These are phyloP conservation scores for Blastomyces parvus DNA, from an alignment of 2,329 filamentous ascomycete genomes.

Conservation along the genomic window DNA sequence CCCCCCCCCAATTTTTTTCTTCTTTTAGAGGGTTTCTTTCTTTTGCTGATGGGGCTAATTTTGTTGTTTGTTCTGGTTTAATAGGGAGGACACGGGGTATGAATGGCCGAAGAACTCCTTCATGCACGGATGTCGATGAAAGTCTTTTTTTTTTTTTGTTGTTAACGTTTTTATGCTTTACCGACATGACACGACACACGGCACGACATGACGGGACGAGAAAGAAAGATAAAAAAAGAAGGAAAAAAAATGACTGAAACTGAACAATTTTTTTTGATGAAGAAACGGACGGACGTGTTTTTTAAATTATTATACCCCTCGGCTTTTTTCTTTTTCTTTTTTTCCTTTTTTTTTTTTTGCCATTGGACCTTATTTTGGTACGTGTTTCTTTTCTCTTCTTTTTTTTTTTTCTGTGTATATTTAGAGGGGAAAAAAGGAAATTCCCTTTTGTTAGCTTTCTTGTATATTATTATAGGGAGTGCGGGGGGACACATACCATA, in stretches of 20 bases:
- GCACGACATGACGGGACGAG: not conserved
- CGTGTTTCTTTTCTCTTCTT: not conserved
- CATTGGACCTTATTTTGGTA: conserved; percentile 27
- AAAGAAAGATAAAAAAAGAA: too few relatives aligned
- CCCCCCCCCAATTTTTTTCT: not conserved
- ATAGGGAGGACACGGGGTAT: conserved; percentile 43
- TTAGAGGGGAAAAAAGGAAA: too few relatives aligned
- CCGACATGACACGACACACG: not conserved
- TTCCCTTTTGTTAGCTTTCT: not conserved
- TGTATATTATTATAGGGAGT: not conserved
- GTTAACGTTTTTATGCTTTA: not conserved
- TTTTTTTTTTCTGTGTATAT: not conserved
- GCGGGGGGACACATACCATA: not conserved
- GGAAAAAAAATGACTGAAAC: not conserved
- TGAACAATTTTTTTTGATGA: not conserved
- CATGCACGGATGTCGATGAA: conserved; percentile 44
- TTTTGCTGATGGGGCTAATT: conserved; percentile 8
- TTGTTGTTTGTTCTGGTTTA: conserved; percentile 7
- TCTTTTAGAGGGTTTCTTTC: not conserved
- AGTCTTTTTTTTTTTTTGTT: too few relatives aligned
- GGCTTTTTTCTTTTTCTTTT: not conserved
- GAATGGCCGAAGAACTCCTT: conserved; percentile 53
- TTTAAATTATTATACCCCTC: not conserved
- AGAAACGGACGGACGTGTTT: not conserved
- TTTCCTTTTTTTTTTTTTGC: not conserved